Percentiles rank a stretch among this genome's conserved stretches.
phyloP scores from a whole-genome alignment of 768 basidiomycete genomes.

The Pleurotus cornucopiae region DNA sequence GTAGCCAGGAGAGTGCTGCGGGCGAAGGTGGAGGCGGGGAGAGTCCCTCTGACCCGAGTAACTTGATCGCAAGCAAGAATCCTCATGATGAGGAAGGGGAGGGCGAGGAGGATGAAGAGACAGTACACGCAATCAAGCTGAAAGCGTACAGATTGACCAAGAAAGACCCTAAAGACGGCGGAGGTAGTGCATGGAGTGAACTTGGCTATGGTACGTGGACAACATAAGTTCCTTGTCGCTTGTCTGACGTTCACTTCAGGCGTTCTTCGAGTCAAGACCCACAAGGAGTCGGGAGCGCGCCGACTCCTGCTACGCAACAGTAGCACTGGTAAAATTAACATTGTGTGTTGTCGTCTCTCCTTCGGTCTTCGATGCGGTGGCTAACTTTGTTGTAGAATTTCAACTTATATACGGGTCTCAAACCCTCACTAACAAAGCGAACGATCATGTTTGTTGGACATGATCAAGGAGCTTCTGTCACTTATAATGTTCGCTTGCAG shows the following conservation, averaged over 20 bases:
- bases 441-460: slow-evolving; percentile 67
- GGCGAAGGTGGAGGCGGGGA: slow-evolving; percentile 53
- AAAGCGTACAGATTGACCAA: slow-evolving; percentile 63
- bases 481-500: slow-evolving; percentile 60
- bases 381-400: slow-evolving; percentile 56
- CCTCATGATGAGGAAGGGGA: slow-evolving; percentile 70
- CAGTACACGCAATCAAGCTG: slow-evolving; percentile 48
- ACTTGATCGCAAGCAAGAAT: slow-evolving; percentile 19
- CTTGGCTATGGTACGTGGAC: slow-evolving; percentile 59
- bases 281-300: slow-evolving; percentile 56
- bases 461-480: slow-evolving; percentile 51
- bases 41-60: not conserved
- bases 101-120: slow-evolving; percentile 80
- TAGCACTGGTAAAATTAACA: slow-evolving; percentile 67
- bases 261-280: slow-evolving; percentile 67
- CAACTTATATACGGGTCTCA: slow-evolving; percentile 56
- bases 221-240: not conserved
- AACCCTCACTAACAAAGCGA: slow-evolving; percentile 48
- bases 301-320: slow-evolving; percentile 70
- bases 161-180: slow-evolving; percentile 34
- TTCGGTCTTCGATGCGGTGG: slow-evolving; percentile 4
- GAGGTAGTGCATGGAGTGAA: slow-evolving; percentile 51
- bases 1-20: slow-evolving; percentile 21
- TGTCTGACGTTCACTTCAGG: slow-evolving; percentile 33
- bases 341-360: slow-evolving; percentile 43